Evolutionary conservation across 176 grass and related monocot species (phyloP).

Genomic region (Zoysia japonica): DNA sequence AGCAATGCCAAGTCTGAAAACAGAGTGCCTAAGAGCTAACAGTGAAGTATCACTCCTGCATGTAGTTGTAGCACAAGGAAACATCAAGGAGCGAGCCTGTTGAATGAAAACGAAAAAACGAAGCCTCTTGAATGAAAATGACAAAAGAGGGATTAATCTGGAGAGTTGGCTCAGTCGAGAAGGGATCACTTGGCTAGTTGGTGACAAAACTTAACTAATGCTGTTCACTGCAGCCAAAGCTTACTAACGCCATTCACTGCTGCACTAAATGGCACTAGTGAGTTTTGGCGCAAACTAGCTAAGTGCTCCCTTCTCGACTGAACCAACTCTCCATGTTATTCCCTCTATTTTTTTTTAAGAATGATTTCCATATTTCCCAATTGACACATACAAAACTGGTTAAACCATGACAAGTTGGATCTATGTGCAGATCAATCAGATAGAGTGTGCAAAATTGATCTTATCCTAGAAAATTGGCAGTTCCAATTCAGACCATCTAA

Average conservation of each 20-base stretch:
- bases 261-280: not conserved
- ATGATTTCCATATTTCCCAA: constrained; percentile 24
- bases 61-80: not conserved
- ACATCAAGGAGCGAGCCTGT: not conserved
- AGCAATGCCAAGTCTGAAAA: not conserved
- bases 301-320: no score
- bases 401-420: not conserved
- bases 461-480: not conserved
- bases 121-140: not conserved
- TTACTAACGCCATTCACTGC: not conserved
- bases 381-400: constrained; percentile 5
- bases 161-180: not conserved
- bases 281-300: no score
- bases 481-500: not conserved
- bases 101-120: not conserved
- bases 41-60: not conserved
- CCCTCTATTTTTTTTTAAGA: no score
- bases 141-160: not conserved
- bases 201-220: not conserved
- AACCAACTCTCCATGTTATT: no score
- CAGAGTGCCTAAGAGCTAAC: not conserved
- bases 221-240: not conserved
- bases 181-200: not conserved
- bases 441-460: not conserved
- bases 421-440: not conserved